Percentiles rank a stretch among this genome's conserved stretches.
Conservation (phyloP, 108 stramenopile species). For the Skeletonema costatum region DNA sequence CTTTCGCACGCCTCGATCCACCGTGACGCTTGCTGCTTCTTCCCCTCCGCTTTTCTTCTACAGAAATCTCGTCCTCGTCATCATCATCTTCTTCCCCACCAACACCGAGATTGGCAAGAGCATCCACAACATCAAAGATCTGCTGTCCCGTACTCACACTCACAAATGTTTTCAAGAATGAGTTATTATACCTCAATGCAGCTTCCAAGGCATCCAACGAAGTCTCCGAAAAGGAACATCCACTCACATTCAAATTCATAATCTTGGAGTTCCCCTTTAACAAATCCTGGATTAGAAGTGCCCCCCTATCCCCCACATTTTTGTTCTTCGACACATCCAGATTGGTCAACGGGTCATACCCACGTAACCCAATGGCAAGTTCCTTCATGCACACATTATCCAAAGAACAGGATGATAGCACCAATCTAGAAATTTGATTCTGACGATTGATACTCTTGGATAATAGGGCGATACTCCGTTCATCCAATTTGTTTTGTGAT, state of each 20-base stretch:
- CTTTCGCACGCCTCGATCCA: background rate
- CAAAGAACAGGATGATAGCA: conserved; percentile 14
- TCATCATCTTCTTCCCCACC: background rate
- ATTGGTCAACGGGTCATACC: conserved; percentile 4
- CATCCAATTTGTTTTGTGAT: conserved; percentile 10
- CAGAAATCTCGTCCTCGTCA: background rate
- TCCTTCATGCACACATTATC: conserved; percentile 23
- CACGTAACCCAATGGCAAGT: conserved; percentile 8
- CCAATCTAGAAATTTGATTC: background rate
- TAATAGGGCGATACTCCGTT: background rate
- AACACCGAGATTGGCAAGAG: background rate
- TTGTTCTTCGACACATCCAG: conserved; percentile 10
- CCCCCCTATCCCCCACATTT: conserved; percentile 7
- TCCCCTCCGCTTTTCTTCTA: background rate
- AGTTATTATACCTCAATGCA: conserved; percentile 18
- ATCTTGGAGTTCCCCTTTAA: conserved; percentile 10
- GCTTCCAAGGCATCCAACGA: conserved; percentile 11
- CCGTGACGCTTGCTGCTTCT: background rate
- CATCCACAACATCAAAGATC: background rate
- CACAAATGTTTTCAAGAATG: conserved; percentile 13
- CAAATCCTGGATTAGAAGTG: conserved; percentile 1
- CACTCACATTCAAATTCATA: conserved; percentile 8
- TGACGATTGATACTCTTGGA: background rate
- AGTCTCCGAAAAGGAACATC: conserved; percentile 1
- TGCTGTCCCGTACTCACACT: background rate